These are phyloP conservation scores for Cucurbita moschata DNA, from an alignment of 306 rosid species.

Conservation along the genomic window DNA sequence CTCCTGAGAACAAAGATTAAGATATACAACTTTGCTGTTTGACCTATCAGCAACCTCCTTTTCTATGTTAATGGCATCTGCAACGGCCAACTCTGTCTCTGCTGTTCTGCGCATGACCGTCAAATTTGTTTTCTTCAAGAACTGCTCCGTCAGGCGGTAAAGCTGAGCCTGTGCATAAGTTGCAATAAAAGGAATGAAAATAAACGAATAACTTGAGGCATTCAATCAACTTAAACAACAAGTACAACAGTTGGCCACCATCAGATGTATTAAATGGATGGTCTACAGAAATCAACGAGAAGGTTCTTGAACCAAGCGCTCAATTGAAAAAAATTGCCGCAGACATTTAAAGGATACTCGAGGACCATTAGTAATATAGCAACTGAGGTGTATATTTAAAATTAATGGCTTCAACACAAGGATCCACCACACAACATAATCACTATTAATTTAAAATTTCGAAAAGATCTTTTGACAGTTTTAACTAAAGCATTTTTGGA, in stretches of 20 bases:
- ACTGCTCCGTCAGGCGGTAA: constrained; percentile 69
- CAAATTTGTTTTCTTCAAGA: constrained; percentile 61
- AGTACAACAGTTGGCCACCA: not conserved
- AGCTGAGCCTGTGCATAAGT: constrained; percentile 56
- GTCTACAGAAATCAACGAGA: not conserved
- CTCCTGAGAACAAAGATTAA: constrained; percentile 79
- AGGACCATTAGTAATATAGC: not conserved
- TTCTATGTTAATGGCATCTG: constrained; percentile 88
- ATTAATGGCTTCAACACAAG: not conserved
- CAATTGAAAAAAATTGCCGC: not conserved
- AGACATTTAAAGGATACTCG: not conserved
- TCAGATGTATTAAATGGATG: not conserved
- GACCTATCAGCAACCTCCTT: constrained; percentile 79
- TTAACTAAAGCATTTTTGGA: not conserved
- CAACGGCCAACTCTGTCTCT: constrained; percentile 81
- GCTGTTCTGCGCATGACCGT: constrained; percentile 60
- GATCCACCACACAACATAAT: not conserved
- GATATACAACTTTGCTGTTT: constrained; percentile 72
- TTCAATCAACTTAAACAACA: not conserved
- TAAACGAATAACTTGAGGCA: not conserved
- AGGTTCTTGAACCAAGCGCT: not conserved
- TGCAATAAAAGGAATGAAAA: not conserved
- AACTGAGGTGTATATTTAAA: not conserved
- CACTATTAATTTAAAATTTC: not conserved
- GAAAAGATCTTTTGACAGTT: not conserved